A percentile compares a stretch with the other conserved stretches of the same genome.
phyloP scores from a whole-genome alignment of 208 protist species.

The Leishmania amazonensis region DNA sequence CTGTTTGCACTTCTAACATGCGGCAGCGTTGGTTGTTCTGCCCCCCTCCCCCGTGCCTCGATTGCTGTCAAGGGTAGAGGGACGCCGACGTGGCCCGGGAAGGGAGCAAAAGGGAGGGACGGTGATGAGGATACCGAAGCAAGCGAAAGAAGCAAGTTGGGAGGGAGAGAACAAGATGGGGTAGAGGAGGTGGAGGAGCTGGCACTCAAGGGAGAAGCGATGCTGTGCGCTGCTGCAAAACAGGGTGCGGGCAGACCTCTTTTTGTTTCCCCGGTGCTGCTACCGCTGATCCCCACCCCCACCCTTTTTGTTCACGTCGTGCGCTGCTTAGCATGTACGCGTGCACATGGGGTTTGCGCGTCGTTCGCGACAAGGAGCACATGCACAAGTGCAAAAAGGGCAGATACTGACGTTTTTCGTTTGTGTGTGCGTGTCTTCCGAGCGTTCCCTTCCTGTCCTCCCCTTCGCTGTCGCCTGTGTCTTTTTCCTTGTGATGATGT shows the following conservation, averaged over 20 bases:
- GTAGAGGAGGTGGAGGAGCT: background rate
- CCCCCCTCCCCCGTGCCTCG: background rate
- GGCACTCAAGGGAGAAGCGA: background rate
- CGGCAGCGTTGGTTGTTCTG: background rate
- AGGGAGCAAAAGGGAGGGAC: background rate
- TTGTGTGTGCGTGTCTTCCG: background rate
- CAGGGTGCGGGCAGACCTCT: background rate
- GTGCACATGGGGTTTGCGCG: background rate
- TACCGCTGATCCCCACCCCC: background rate
- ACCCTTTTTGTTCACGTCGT: background rate
- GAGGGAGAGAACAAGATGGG: too few relatives aligned
- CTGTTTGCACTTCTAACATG: background rate
- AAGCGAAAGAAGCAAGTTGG: background rate
- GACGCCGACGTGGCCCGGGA: background rate
- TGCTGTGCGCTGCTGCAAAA: background rate
- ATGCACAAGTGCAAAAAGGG: constrained; percentile 1
- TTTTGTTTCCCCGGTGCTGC: background rate
- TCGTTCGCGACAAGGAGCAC: background rate
- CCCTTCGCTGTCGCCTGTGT: background rate
- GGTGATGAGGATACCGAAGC: background rate
- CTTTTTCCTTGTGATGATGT: background rate
- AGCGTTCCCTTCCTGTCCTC: background rate
- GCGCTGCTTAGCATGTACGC: background rate
- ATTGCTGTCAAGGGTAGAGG: background rate
- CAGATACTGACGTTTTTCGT: background rate